Evolutionary conservation across 768 basidiomycete genomes (phyloP).

Genomic region (Suillus placidus): DNA sequence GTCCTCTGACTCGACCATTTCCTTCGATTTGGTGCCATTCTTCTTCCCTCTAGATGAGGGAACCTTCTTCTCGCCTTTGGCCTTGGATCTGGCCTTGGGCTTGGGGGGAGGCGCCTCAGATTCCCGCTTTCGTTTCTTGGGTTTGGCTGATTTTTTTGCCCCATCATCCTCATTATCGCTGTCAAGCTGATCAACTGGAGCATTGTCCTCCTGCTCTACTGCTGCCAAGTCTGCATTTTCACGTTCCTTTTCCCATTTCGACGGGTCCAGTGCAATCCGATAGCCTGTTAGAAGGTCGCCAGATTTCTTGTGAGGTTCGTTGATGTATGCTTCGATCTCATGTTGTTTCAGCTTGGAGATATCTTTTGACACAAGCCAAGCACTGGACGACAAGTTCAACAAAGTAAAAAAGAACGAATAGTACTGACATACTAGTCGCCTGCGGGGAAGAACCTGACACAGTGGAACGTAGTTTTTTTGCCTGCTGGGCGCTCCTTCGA

Average conservation of each 20-base stretch:
- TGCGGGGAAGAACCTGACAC: conserved; percentile 87
- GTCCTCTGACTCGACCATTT: conserved; percentile 69
- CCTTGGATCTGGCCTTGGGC: conserved; percentile 47
- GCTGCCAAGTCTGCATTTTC: conserved; percentile 35
- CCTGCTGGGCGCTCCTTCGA: conserved; percentile 67
- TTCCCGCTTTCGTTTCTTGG: conserved; percentile 70
- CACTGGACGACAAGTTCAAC: conserved; percentile 46
- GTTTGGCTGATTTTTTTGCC: conserved; percentile 45
- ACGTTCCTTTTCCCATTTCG: conserved; percentile 59
- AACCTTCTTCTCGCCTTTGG: conserved; percentile 45
- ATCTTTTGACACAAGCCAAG: conserved; percentile 84
- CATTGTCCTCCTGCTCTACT: conserved; percentile 57
- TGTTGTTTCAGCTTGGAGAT: conserved; percentile 74
- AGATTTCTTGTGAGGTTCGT: conserved; percentile 73
- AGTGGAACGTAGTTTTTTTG: conserved; percentile 74
- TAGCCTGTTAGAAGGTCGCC: conserved; percentile 79
- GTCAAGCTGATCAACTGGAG: conserved; percentile 68
- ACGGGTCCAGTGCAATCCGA: conserved; percentile 72
- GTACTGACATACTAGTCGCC: conserved; percentile 82
- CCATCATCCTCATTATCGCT: conserved; percentile 56
- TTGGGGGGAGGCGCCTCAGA: conserved; percentile 45
- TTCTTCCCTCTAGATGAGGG: conserved; percentile 45
- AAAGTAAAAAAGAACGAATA: conserved; percentile 16
- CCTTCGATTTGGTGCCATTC: conserved; percentile 63
- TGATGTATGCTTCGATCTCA: conserved; percentile 85